A percentile compares a stretch with the other conserved stretches of the same genome.
Conservation (phyloP, 2,329 filamentous ascomycete genomes). For the Mollisiaceae sp. region DNA sequence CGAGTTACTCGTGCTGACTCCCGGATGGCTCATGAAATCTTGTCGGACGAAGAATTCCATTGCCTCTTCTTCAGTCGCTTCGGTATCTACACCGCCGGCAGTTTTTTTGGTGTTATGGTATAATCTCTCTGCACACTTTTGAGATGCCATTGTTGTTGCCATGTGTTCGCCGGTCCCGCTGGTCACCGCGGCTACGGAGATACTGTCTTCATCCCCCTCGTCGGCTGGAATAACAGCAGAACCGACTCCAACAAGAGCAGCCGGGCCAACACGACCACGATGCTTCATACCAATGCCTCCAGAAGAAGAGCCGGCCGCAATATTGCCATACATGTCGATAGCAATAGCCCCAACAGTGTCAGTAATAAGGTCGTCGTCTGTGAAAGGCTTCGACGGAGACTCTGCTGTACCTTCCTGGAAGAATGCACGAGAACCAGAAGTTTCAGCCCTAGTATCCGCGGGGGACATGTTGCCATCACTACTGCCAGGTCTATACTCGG, state of each 20-base stretch:
- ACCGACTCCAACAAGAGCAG: conserved; percentile 89
- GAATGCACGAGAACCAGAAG: conserved; percentile 24
- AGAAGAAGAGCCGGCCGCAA: conserved; percentile 94
- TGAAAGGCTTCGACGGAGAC: conserved; percentile 20
- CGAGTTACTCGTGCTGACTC: conserved; percentile 79
- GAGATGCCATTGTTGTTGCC: conserved; percentile 91
- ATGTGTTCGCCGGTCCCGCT: conserved; percentile 98
- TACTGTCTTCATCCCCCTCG: conserved; percentile 68
- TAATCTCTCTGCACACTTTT: conserved; percentile 82
- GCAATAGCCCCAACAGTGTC: conserved; percentile 97
- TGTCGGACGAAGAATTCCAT: conserved; percentile 78
- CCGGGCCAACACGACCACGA: conserved; percentile 86
- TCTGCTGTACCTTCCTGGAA: conserved; percentile 35
- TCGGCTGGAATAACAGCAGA: conserved; percentile 85
- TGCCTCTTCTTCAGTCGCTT: conserved; percentile 77
- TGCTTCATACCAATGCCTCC: conserved; percentile 99
- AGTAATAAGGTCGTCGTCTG: conserved; percentile 64
- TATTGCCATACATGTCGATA: conserved; percentile 82
- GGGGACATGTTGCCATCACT: conserved; percentile 40
- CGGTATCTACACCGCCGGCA: conserved; percentile 63
- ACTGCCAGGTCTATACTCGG: conserved; percentile 23
- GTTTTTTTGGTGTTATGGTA: conserved; percentile 71
- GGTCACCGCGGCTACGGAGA: conserved; percentile 81
- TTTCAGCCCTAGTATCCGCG: conserved; percentile 12
- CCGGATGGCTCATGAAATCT: conserved; percentile 94